Percentiles rank a stretch among this genome's conserved stretches.
phyloP scores from a whole-genome alignment of 495 filamentous ascomycete genomes.

The Podospora appendiculata region DNA sequence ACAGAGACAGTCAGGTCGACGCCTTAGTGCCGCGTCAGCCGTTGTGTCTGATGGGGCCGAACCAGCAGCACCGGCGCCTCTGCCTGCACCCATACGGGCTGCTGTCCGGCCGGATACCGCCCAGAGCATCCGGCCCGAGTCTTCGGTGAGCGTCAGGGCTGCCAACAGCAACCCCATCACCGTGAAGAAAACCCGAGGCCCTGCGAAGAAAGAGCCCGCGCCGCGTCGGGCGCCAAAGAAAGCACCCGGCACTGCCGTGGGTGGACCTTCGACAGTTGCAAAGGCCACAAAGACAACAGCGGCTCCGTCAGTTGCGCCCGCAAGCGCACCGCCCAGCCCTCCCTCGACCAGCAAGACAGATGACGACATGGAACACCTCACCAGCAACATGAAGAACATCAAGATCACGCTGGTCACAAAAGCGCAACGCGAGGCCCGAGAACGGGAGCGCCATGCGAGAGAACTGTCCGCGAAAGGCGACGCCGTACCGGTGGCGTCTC shows the following conservation, averaged over 20 bases:
- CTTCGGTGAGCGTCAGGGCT: conserved; percentile 27
- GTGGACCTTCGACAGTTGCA: neutral
- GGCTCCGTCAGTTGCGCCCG: neutral
- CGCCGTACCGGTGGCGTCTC: conserved; percentile 8
- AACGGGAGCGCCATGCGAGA: conserved; percentile 22
- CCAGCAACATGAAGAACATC: conserved; percentile 64
- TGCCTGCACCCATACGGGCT: conserved; percentile 9
- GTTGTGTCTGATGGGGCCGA: conserved; percentile 20
- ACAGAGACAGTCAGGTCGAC: conserved; percentile 21
- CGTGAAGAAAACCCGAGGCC: conserved; percentile 19
- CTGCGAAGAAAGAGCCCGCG: conserved; percentile 29
- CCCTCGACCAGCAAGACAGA: conserved; percentile 9
- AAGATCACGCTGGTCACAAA: conserved; percentile 67
- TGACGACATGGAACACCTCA: conserved; percentile 52
- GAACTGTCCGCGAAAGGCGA: conserved; percentile 21
- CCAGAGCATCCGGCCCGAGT: conserved; percentile 28
- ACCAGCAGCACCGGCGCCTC: neutral
- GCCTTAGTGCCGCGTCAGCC: conserved; percentile 33
- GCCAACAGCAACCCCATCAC: conserved; percentile 20
- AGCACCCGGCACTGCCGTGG: conserved; percentile 16
- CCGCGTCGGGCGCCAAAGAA: conserved; percentile 33
- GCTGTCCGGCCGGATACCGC: conserved; percentile 29
- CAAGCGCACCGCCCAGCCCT: conserved; percentile 1
- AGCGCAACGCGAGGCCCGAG: conserved; percentile 56
- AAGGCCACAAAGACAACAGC: neutral